Conservation (phyloP, 192 early-diverging fungal genomes). For the Coemansia sp. region DNA sequence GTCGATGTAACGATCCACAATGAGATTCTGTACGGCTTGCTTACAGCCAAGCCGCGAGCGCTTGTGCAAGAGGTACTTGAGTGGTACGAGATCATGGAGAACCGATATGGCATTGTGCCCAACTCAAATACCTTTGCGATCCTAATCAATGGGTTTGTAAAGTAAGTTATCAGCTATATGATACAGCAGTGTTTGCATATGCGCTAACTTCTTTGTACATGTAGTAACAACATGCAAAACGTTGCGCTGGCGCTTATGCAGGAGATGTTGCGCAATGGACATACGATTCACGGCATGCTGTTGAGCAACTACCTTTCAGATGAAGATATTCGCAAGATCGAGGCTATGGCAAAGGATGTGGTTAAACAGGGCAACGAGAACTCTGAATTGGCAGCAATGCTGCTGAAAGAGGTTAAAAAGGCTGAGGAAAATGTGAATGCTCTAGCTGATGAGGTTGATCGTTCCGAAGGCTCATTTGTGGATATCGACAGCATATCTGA, state of each 20-base stretch:
- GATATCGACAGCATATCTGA: not conserved
- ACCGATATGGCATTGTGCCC: constrained; percentile 56
- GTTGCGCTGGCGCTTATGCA: constrained; percentile 49
- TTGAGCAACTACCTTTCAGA: constrained; percentile 52
- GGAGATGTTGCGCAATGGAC: constrained; percentile 47
- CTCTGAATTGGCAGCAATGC: constrained; percentile 23
- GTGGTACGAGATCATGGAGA: constrained; percentile 71
- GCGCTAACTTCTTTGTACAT: constrained; percentile 5
- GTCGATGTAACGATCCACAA: constrained; percentile 76
- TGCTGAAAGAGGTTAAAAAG: constrained; percentile 29
- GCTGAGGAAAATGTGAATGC: constrained; percentile 31
- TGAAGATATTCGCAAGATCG: constrained; percentile 45
- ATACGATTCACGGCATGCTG: constrained; percentile 42
- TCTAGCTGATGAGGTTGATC: constrained; percentile 4
- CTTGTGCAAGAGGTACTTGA: constrained; percentile 57
- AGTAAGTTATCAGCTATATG: constrained; percentile 19
- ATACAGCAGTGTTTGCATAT: not conserved
- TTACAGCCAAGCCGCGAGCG: constrained; percentile 55
- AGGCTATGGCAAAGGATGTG: constrained; percentile 39
- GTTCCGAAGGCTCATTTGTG: not conserved
- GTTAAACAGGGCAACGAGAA: constrained; percentile 21
- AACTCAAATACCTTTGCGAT: constrained; percentile 75
- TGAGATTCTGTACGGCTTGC: constrained; percentile 74
- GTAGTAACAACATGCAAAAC: constrained; percentile 36
- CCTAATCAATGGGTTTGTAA: constrained; percentile 67